phyloP scores from a whole-genome alignment of 2,329 filamentous ascomycete species.

The Diaporthe nobilis region DNA sequence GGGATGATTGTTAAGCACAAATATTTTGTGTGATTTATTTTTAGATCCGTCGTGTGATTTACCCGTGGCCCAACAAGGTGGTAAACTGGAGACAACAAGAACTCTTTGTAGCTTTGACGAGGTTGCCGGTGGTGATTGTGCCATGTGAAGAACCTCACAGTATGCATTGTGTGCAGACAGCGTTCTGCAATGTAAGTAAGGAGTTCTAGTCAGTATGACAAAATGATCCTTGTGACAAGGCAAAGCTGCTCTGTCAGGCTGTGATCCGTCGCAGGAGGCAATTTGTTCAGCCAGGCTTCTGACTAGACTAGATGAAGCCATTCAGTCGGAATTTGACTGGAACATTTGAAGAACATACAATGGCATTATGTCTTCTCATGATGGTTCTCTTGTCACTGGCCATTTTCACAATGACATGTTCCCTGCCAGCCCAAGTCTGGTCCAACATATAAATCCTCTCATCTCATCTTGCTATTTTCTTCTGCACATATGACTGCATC shows the following conservation, averaged over 20 bases:
- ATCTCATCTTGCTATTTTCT: neutral
- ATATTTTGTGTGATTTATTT: neutral
- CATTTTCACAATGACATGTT: neutral
- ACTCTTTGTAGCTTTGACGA: neutral
- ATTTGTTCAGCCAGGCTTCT: neutral
- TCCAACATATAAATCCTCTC: neutral
- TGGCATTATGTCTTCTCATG: neutral
- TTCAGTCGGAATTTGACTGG: neutral
- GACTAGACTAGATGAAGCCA: neutral
- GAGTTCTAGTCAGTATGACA: neutral
- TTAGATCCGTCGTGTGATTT: neutral
- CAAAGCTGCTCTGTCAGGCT: neutral
- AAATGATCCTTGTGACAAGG: neutral
- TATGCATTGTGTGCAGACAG: no score
- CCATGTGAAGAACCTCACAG: neutral
- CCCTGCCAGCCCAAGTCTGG: neutral
- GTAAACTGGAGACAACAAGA: neutral
- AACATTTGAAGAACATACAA: neutral
- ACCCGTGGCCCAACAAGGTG: neutral
- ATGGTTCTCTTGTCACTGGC: neutral
- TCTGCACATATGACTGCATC: neutral
- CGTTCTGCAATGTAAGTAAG: neutral
- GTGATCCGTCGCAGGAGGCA: neutral
- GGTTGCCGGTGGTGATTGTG: neutral
- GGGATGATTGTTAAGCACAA: neutral